Conservation (phyloP, 495 filamentous ascomycete species). For the Aspergillus sclerotiicarbonarius region DNA sequence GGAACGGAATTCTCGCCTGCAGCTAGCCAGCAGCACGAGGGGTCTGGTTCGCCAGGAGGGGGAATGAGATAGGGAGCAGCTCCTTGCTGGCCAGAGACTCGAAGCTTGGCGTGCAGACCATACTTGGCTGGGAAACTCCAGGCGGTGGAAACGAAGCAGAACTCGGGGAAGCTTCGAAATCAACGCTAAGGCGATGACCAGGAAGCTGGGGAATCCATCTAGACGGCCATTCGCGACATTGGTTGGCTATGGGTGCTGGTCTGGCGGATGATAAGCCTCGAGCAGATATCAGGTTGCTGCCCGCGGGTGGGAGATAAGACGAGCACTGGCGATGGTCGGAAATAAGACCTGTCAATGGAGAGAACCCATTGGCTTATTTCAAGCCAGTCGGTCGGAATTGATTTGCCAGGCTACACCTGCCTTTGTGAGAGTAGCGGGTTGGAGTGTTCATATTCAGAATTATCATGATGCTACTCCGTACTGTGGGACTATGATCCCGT, state of each 20-base stretch:
- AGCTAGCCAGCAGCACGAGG: background rate
- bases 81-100: conserved; percentile 10
- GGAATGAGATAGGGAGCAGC: background rate
- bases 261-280: conserved; percentile 9
- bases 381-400: background rate
- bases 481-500: background rate
- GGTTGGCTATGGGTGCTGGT: conserved; percentile 2
- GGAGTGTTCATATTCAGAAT: background rate
- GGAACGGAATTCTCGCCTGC: background rate
- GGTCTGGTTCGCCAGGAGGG: background rate
- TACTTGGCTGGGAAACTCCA: conserved; percentile 33
- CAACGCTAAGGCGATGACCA: background rate
- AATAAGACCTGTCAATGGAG: background rate
- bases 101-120: conserved; percentile 25
- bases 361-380: background rate
- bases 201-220: background rate
- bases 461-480: background rate
- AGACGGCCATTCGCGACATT: conserved; percentile 8
- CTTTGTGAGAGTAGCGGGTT: conserved; percentile 2
- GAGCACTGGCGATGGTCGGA: background rate
- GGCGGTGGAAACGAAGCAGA: conserved; percentile 20
- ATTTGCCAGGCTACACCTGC: background rate
- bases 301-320: conserved; percentile 5
- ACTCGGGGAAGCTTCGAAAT: conserved; percentile 11
- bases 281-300: background rate